Evolutionary conservation across 208 protist genomes (phyloP).

Genomic region (Angomonas deanei): DNA sequence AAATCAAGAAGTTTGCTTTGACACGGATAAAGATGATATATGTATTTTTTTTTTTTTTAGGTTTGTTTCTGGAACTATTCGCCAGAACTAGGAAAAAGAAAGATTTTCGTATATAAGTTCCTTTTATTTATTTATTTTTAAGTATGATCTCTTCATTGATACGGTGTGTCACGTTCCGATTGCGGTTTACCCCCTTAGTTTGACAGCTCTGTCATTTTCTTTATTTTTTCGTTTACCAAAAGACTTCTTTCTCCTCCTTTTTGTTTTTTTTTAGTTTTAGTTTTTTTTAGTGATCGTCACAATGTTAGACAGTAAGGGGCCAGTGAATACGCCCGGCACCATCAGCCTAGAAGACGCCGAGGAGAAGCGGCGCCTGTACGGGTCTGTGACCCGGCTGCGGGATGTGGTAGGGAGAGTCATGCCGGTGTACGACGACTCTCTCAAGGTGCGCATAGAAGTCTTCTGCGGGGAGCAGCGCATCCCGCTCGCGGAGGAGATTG

Average conservation of each 20-base stretch:
- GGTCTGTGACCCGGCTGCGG: background rate
- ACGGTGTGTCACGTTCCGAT: no score
- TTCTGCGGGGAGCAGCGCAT: slow-evolving; percentile 17
- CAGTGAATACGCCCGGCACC: no score
- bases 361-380: background rate
- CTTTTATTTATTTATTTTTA: background rate
- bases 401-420: slow-evolving; percentile 5
- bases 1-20: no score
- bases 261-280: slow-evolving; percentile 8
- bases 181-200: no score
- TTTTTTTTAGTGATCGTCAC: background rate
- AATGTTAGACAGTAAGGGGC: no score
- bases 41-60: no score
- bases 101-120: no score
- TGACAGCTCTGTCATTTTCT: no score
- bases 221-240: background rate
- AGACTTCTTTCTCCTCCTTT: background rate
- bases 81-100: background rate
- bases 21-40: no score
- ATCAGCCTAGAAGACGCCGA: no score
- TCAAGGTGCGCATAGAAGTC: slow-evolving; percentile 1
- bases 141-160: no score
- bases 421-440: slow-evolving; percentile 12
- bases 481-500: slow-evolving; percentile 4
- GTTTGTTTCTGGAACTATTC: background rate